A percentile compares a stretch with the other conserved stretches of the same genome.
Conservation (phyloP, 257 asterid species). For the Coffea canephora region DNA sequence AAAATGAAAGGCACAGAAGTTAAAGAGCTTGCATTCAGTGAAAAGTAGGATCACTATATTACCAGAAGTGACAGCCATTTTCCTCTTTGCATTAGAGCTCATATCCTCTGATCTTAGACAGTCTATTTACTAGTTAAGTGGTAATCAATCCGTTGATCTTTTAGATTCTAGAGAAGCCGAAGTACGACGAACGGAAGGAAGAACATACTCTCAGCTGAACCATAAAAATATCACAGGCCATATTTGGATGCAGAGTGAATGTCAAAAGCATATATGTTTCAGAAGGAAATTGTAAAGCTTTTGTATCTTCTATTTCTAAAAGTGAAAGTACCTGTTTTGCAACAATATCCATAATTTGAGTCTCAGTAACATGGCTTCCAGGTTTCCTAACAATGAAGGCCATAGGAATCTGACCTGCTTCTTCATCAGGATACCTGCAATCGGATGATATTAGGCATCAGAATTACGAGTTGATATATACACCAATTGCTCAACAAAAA, state of each 20-base stretch:
- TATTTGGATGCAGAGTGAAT: too few species aligned
- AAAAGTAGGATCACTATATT: background rate
- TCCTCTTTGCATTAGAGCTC: background rate
- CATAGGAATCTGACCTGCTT: slow-evolving; percentile 95
- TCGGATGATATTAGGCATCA: background rate
- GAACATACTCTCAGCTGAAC: too few species aligned
- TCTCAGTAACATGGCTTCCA: slow-evolving; percentile 54
- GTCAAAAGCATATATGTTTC: background rate
- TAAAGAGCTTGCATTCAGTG: background rate
- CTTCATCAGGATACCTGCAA: slow-evolving; percentile 87
- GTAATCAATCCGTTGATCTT: too few species aligned
- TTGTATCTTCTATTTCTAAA: too few species aligned
- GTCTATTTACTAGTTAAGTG: too few species aligned
- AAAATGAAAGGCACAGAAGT: background rate
- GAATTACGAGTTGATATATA: background rate
- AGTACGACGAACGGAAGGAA: too few species aligned
- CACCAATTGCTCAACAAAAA: too few species aligned
- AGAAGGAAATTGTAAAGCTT: background rate
- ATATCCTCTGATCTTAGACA: too few species aligned
- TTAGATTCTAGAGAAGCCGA: too few species aligned
- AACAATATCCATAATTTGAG: slow-evolving; percentile 64
- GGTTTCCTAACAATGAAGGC: slow-evolving; percentile 85
- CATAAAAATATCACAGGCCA: too few species aligned
- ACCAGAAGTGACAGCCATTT: background rate
- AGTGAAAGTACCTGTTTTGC: slow-evolving; percentile 58